A percentile compares a stretch with the other conserved stretches of the same genome.
Conservation (phyloP, 495 filamentous ascomycete genomes). For the Neurospora sp. region DNA sequence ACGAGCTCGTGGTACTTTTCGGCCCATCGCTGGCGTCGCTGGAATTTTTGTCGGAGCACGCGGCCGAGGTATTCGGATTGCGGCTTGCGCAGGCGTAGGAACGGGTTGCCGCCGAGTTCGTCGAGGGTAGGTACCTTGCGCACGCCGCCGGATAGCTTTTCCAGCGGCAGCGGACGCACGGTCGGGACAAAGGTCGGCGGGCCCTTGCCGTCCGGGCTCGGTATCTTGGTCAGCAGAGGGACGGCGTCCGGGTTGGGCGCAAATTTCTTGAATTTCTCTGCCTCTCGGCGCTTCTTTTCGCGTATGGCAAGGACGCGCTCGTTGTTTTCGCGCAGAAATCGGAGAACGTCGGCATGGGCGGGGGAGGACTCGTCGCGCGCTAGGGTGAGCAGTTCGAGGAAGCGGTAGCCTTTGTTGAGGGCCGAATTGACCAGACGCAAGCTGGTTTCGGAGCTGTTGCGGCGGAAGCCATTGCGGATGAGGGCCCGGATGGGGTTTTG, state of each 20-base stretch:
- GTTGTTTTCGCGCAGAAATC: conserved; percentile 25
- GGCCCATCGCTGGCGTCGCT: conserved; percentile 29
- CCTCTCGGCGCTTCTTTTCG: conserved; percentile 4
- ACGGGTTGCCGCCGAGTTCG: conserved; percentile 48
- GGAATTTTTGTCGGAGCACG: conserved; percentile 43
- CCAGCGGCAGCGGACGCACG: conserved; percentile 34
- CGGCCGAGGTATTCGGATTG: conserved; percentile 48
- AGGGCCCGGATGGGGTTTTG: conserved; percentile 28
- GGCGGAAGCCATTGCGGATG: conserved; percentile 48
- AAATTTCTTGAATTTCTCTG: background rate
- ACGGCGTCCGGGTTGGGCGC: conserved; percentile 11
- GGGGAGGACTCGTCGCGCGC: conserved; percentile 5
- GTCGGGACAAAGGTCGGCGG: conserved; percentile 32
- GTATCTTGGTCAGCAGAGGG: conserved; percentile 25
- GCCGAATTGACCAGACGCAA: conserved; percentile 44
- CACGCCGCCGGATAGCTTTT: conserved; percentile 36
- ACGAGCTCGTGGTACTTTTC: conserved; percentile 17
- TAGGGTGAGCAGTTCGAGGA: conserved; percentile 16
- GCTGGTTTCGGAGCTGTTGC: conserved; percentile 44
- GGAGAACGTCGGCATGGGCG: conserved; percentile 20
- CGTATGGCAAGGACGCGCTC: conserved; percentile 12
- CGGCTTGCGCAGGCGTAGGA: conserved; percentile 61
- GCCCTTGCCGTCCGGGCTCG: conserved; percentile 18
- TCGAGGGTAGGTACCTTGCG: conserved; percentile 52
- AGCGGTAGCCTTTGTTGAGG: conserved; percentile 53